These are phyloP conservation scores for Trapa incisa DNA, from an alignment of 345 rosid species.

Conservation along the genomic window DNA sequence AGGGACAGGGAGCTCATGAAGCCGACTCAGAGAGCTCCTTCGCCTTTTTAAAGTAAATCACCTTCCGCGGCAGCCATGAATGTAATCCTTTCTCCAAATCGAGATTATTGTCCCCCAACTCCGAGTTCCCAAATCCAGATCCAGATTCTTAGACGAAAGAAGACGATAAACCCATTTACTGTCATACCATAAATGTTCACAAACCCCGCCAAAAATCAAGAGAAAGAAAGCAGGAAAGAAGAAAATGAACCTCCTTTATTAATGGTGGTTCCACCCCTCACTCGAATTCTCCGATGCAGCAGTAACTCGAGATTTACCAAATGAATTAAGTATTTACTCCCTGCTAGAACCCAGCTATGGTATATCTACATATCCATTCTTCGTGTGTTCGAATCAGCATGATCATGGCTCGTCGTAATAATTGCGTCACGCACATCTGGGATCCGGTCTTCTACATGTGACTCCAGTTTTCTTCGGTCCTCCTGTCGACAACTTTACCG, in stretches of 20 bases:
- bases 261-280: no score
- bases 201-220: neutral
- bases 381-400: neutral
- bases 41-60: neutral
- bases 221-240: neutral
- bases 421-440: neutral
- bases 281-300: no score
- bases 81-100: neutral
- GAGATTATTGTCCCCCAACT: neutral
- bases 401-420: neutral
- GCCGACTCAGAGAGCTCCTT: neutral
- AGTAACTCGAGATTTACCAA: no score
- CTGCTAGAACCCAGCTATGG: no score
- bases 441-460: neutral
- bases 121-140: neutral
- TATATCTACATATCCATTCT: neutral
- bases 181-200: neutral
- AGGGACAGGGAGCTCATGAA: neutral
- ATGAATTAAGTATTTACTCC: no score
- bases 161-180: neutral
- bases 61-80: neutral
- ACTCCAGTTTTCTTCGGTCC: neutral
- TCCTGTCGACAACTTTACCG: neutral
- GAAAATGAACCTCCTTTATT: neutral
- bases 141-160: neutral